phyloP scores from a whole-genome alignment of 257 asterid species.

The Forsythia viridissima region DNA sequence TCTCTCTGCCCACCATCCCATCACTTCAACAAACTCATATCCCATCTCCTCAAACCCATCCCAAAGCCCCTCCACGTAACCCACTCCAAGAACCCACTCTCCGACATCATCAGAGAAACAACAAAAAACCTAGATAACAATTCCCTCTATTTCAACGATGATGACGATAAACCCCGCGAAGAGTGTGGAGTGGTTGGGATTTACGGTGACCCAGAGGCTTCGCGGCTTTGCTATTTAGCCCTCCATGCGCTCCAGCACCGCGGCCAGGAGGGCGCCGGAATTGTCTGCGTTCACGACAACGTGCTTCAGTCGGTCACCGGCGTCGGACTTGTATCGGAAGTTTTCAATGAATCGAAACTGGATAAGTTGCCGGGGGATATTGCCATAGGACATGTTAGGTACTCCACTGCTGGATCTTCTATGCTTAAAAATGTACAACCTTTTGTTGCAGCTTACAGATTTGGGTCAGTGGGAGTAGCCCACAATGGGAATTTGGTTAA shows the following conservation, averaged over 20 bases:
- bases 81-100: conserved; percentile 53
- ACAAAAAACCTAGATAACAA: neutral
- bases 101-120: conserved; percentile 29
- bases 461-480: conserved; percentile 92
- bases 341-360: conserved; percentile 70
- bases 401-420: conserved; percentile 89
- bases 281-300: conserved; percentile 67
- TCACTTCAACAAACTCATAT: conserved; percentile 6
- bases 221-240: conserved; percentile 79
- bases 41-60: conserved; percentile 26
- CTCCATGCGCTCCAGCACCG: conserved; percentile 96
- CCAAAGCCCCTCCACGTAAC: conserved; percentile 36
- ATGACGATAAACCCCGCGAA: conserved; percentile 74
- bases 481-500: conserved; percentile 95
- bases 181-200: conserved; percentile 97
- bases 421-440: conserved; percentile 98
- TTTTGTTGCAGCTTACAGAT: conserved; percentile 83
- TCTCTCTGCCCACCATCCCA: conserved; percentile 23
- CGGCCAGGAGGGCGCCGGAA: conserved; percentile 96
- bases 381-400: conserved; percentile 96
- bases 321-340: conserved; percentile 85
- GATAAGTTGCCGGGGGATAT: conserved; percentile 68
- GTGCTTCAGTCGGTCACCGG: conserved; percentile 79
- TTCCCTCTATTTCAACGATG: conserved; percentile 16
- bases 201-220: conserved; percentile 88